Conservation (phyloP, 2,329 filamentous ascomycete species). For the Paecilomyces niveus region DNA sequence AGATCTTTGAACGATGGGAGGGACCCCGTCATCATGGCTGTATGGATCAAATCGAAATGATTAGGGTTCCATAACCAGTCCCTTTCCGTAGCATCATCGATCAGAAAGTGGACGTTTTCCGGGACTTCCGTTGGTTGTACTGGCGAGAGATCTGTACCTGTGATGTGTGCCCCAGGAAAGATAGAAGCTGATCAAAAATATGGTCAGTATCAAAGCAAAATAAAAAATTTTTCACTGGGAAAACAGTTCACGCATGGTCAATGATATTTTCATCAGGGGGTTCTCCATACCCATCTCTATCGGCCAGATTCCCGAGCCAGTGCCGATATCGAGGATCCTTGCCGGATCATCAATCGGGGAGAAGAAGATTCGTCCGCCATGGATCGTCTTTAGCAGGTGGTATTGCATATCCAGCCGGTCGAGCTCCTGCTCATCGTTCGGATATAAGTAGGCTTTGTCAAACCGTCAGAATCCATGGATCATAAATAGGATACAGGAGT, state of each 20-base stretch:
- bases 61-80: conserved; percentile 50
- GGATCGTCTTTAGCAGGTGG: conserved; percentile 45
- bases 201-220: conserved; percentile 6
- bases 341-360: conserved; percentile 40
- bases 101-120: conserved; percentile 65
- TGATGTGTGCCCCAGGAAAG: conserved; percentile 53
- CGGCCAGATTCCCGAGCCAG: conserved; percentile 60
- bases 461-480: not conserved
- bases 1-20: conserved; percentile 52
- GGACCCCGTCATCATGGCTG: conserved; percentile 51
- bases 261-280: too few species aligned
- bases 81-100: conserved; percentile 59
- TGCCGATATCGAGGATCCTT: conserved; percentile 52
- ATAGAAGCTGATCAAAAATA: conserved; percentile 24
- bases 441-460: conserved; percentile 35
- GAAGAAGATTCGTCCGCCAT: conserved; percentile 39
- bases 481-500: not conserved
- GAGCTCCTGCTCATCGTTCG: conserved; percentile 50
- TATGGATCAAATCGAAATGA: conserved; percentile 54
- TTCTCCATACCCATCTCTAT: conserved; percentile 52
- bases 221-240: not conserved
- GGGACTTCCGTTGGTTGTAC: conserved; percentile 62
- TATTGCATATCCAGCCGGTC: conserved; percentile 51
- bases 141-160: conserved; percentile 61
- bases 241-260: not conserved